Evolutionary conservation across 345 rosid genomes (phyloP), one percentile per base, ranked within the genome.

Genomic region (Cardiospermum halicacabum): DNA sequence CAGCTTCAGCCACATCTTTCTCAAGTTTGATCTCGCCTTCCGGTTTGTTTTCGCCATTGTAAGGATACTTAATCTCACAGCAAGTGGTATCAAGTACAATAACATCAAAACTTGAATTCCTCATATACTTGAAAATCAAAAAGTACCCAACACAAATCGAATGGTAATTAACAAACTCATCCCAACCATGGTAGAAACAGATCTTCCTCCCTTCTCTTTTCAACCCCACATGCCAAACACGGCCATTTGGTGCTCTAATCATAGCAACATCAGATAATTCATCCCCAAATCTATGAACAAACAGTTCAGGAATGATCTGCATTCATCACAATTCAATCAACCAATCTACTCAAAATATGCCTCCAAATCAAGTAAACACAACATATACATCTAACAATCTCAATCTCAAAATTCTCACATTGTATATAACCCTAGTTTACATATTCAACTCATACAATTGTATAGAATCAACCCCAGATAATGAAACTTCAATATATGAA

Each of bases 131-230:
- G 72, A 79, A 82, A 62, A 77, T 70, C 59, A 82, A 56, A 22
- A 74, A 68, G 61, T 69, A 68, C 2, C 81, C 79, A 2, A 25
- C 19, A 45, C 72, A 4, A 1, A 82, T 74, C 21, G 77, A 72
- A 55, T 82, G 60, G 40, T 69, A 72, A 10, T 74, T 57, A 2
- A 58, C 68, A 67, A 78, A 78, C 2, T 79, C 71, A 32, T 74
- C 72, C 82, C 82, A 81, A 31, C 75, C 80, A 24, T 68, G 73
- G 8, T 78, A 71, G 53, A 78, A 73, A 77, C 74, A 82, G 30
- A 76, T 67, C 27, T 67, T 58, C 61, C 54, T 58, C 16, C 56
- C 62, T 0, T 19, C 59, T 47, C 51, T 77, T 30, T 60, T 64
- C 39, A 82, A 50, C 31, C 81, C 74, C 2, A 79, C 65, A 7